Evolutionary conservation across 2,329 filamentous ascomycete genomes (phyloP).

Genomic region (Hypomyces perniciosus): DNA sequence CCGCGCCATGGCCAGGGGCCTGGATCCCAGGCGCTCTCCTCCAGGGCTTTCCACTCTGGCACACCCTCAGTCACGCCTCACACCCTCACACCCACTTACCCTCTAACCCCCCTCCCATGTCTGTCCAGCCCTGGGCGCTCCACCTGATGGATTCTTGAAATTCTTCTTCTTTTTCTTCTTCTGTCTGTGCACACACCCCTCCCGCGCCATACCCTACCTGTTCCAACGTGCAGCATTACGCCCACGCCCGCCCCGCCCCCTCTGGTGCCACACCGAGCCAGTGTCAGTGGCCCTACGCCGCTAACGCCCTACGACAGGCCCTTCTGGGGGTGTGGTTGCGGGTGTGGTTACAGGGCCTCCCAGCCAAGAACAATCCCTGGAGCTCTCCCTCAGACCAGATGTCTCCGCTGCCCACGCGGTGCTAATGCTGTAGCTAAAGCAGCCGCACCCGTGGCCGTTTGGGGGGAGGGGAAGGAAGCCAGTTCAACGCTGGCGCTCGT

Average conservation of each 20-base stretch:
- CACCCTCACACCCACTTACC: no score
- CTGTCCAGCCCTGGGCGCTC: slow-evolving; percentile 9
- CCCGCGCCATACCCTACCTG: slow-evolving; percentile 2
- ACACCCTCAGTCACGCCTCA: no score
- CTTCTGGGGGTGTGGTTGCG: background rate
- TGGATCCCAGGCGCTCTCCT: no score
- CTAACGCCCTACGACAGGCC: background rate
- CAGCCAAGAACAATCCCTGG: background rate
- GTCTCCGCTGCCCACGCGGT: slow-evolving; percentile 3
- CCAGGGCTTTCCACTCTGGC: no score
- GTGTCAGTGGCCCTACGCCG: no score
- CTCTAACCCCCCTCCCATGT: background rate
- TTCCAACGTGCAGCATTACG: slow-evolving; percentile 1
- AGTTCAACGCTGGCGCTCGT: slow-evolving; percentile 1
- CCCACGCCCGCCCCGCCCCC: slow-evolving; percentile 6
- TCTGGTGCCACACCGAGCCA: background rate
- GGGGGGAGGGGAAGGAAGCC: background rate
- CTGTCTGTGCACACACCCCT: slow-evolving; percentile 7
- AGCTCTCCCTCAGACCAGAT: slow-evolving; percentile 7
- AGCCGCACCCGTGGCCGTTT: slow-evolving; percentile 12
- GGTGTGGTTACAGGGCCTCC: no score
- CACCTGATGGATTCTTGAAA: background rate
- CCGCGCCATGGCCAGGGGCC: no score
- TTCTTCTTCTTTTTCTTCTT: background rate
- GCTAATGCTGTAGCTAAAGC: slow-evolving; percentile 10